These are phyloP conservation scores for Pugionium dolabratum DNA, from an alignment of 345 rosid species.

Conservation along the genomic window DNA sequence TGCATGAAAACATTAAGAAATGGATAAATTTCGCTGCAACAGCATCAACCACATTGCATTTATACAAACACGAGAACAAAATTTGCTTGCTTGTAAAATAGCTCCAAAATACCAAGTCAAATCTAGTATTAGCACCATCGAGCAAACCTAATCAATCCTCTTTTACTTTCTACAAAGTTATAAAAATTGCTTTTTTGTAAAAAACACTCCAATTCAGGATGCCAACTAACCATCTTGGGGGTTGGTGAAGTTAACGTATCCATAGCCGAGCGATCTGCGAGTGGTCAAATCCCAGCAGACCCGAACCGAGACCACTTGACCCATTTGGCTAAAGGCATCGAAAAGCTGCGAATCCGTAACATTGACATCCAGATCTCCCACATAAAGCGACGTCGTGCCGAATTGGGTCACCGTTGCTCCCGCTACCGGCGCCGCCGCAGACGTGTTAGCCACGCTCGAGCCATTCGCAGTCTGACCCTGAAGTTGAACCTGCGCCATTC, in stretches of 20 bases:
- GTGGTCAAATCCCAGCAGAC: constrained; percentile 77
- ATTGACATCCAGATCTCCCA: constrained; percentile 80
- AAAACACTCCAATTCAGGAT: neutral
- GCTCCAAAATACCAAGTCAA: neutral
- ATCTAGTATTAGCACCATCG: neutral
- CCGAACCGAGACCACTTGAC: constrained; percentile 79
- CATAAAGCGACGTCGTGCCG: constrained; percentile 79
- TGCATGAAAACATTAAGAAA: neutral
- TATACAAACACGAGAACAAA: neutral
- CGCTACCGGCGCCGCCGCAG: constrained; percentile 8
- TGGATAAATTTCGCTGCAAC: neutral
- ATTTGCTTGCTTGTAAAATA: neutral
- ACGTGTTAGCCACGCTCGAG: constrained; percentile 24
- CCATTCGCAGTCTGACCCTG: constrained; percentile 45
- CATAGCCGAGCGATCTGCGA: constrained; percentile 87
- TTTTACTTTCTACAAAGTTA: neutral
- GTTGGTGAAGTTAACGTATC: constrained; percentile 79
- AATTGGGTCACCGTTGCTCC: constrained; percentile 44
- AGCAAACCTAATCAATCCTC: neutral
- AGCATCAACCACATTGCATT: constrained; percentile 17
- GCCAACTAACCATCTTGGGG: constrained; percentile 60
- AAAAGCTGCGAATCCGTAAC: constrained; percentile 86
- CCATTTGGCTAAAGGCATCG: constrained; percentile 80
- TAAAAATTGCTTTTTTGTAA: neutral
- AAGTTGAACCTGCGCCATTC: constrained; percentile 67